Conservation (phyloP, 192 early-diverging fungal genomes). For the Backusella australiensis region DNA sequence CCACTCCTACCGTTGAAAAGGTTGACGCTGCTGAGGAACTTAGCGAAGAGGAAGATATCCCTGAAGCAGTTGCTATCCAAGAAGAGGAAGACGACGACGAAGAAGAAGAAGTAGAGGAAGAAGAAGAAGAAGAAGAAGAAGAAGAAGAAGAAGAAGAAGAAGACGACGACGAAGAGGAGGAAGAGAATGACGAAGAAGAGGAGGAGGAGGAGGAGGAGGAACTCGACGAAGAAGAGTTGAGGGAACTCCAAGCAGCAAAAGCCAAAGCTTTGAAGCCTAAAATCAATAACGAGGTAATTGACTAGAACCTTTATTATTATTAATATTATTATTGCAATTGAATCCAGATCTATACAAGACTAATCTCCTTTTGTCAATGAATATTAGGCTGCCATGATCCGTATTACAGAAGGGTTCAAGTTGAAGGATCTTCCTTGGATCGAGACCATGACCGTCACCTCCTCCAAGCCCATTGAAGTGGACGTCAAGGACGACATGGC, state of each 20-base stretch:
- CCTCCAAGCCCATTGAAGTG: conserved; percentile 45
- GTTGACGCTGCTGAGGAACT: not conserved
- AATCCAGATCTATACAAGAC: not conserved
- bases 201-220: conserved; percentile 35
- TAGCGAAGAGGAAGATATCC: not conserved
- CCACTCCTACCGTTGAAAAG: not conserved
- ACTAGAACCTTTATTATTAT: not conserved
- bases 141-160: not conserved
- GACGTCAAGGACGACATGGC: conserved; percentile 87
- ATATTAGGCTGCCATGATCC: conserved; percentile 54
- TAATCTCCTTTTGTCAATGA: not conserved
- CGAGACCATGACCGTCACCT: conserved; percentile 66
- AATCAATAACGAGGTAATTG: conserved; percentile 16
- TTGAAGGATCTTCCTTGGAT: conserved; percentile 67
- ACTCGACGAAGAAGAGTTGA: conserved; percentile 33
- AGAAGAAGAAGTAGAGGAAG: not conserved
- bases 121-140: not conserved
- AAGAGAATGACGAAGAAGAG: conserved; percentile 22
- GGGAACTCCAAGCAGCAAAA: conserved; percentile 22
- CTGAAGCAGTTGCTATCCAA: not conserved
- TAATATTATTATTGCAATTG: not conserved
- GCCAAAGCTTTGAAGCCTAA: not conserved
- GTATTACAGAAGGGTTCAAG: conserved; percentile 57
- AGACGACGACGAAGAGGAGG: not conserved
- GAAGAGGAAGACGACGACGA: not conserved